These are phyloP conservation scores for Ceratocystis diversiconidia DNA, from an alignment of 2,329 filamentous ascomycete species.

Conservation along the genomic window DNA sequence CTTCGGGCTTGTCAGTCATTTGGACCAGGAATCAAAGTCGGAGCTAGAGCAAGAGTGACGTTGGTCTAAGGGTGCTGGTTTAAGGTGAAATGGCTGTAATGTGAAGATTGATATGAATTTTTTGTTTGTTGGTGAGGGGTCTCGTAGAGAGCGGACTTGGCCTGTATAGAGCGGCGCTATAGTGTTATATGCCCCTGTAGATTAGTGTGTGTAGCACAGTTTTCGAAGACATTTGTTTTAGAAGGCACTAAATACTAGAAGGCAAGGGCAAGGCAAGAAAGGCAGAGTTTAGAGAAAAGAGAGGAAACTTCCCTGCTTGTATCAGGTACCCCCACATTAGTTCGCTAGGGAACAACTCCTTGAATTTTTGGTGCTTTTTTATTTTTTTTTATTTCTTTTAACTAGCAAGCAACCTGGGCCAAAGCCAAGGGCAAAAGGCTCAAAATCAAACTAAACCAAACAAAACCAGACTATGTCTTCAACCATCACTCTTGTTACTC, in stretches of 20 bases:
- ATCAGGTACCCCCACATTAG: background rate
- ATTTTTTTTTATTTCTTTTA: background rate
- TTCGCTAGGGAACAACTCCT: background rate
- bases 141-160: too few species aligned
- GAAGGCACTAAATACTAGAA: background rate
- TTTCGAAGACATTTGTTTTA: background rate
- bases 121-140: background rate
- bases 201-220: background rate
- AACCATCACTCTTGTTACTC: too few species aligned
- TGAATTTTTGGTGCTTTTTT: background rate
- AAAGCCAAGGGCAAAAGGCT: background rate
- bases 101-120: background rate
- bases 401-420: too few species aligned
- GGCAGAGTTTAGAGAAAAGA: background rate
- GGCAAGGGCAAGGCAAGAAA: background rate
- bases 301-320: background rate
- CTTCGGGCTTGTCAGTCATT: constrained; percentile 22
- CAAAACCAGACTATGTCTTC: too few species aligned
- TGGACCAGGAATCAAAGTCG: background rate
- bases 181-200: too few species aligned
- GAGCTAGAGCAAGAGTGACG: background rate
- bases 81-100: background rate
- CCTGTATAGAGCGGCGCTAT: too few species aligned
- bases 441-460: too few species aligned
- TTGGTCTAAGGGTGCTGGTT: too few species aligned